Conservation (phyloP, 768 basidiomycete species). For the Botryobasidium botryosum region DNA sequence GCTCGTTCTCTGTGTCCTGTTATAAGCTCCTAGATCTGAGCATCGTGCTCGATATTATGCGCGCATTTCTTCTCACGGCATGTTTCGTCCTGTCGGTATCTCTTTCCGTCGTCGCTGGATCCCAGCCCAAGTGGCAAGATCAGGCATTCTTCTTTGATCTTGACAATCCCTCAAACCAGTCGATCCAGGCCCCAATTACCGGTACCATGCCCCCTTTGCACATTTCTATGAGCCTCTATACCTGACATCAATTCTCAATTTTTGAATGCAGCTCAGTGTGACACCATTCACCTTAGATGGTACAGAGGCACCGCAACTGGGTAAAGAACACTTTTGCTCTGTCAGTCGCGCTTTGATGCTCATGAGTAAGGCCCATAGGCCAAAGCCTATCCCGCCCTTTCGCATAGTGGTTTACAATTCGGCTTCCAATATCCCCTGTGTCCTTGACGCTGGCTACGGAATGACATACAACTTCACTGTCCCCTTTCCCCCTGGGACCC, state of each 20-base stretch:
- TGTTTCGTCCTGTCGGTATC: no score
- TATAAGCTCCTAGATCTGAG: no score
- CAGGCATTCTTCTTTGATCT: slow-evolving; percentile 7
- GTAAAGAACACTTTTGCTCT: background rate
- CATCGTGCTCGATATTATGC: no score
- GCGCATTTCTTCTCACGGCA: no score
- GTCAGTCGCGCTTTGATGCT: background rate
- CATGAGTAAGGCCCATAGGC: background rate
- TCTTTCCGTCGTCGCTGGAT: no score
- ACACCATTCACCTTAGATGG: slow-evolving; percentile 4
- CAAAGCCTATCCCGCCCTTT: slow-evolving; percentile 4
- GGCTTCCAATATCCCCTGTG: slow-evolving; percentile 2
- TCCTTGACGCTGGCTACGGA: slow-evolving; percentile 2
- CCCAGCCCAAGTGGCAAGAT: no score
- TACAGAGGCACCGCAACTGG: slow-evolving; percentile 6
- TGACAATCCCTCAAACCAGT: background rate
- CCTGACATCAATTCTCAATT: no score
- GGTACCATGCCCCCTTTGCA: no score
- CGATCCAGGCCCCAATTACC: slow-evolving; percentile 7
- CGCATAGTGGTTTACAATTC: slow-evolving; percentile 6
- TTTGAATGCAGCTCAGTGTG: slow-evolving; percentile 9
- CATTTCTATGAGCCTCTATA: no score
- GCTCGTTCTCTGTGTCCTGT: no score
- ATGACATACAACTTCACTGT: slow-evolving; percentile 3
- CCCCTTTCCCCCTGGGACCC: slow-evolving; percentile 6